These are phyloP conservation scores for Peniophora sp. DNA, from an alignment of 1,284 basidiomycete genomes.

Conservation along the genomic window DNA sequence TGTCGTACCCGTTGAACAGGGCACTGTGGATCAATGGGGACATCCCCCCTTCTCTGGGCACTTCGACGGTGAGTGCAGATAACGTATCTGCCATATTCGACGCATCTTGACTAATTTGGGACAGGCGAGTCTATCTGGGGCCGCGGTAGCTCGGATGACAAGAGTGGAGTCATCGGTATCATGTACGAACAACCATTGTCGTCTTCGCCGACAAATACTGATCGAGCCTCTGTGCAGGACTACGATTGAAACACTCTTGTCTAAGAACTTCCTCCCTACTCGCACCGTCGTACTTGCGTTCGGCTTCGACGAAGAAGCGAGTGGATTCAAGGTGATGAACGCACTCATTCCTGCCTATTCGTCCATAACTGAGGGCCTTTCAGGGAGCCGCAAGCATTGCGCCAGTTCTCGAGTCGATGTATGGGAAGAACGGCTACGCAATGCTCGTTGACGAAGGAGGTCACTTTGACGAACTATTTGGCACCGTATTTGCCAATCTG, in stretches of 20 bases:
- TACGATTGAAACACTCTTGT: constrained; percentile 48
- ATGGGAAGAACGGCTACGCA: constrained; percentile 45
- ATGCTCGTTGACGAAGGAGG: constrained; percentile 48
- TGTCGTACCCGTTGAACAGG: constrained; percentile 49
- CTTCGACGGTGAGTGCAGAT: constrained; percentile 21
- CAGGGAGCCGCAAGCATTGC: constrained; percentile 43
- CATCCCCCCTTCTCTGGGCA: constrained; percentile 29
- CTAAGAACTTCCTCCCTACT: constrained; percentile 40
- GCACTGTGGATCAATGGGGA: constrained; percentile 44
- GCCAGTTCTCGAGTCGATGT: constrained; percentile 36
- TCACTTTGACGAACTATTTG: constrained; percentile 25
- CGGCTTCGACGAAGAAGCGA: constrained; percentile 68
- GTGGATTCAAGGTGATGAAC: constrained; percentile 35
- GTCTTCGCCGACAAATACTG: no score
- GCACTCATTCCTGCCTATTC: no score
- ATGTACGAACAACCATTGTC: constrained; percentile 29
- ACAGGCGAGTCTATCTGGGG: constrained; percentile 53
- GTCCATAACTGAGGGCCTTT: no score
- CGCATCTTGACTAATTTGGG: background rate
- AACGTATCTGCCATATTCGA: no score
- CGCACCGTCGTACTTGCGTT: constrained; percentile 53
- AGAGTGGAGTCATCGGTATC: constrained; percentile 49
- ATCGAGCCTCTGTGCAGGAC: constrained; percentile 32
- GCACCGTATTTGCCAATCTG: constrained; percentile 36
- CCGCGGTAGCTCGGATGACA: constrained; percentile 56